Conservation (phyloP, 371 early-diverging fungal genomes). For the Pancytospora philotis region DNA sequence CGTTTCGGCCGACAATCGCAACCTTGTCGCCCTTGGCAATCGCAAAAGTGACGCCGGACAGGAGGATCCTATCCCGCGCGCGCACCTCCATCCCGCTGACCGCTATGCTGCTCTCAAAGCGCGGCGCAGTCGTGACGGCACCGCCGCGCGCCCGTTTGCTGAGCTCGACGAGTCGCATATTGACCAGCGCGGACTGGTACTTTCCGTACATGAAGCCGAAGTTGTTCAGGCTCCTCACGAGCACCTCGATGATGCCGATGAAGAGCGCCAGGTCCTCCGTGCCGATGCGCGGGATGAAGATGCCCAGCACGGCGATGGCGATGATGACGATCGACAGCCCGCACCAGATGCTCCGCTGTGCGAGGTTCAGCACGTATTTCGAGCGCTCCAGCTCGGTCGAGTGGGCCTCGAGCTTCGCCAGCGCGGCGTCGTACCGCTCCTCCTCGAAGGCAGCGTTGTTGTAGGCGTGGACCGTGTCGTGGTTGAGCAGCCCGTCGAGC, state of each 20-base stretch:
- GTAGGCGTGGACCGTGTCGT: constrained; percentile 45
- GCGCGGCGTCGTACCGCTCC: constrained; percentile 31
- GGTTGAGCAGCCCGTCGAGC: constrained; percentile 49
- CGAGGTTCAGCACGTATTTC: constrained; percentile 52
- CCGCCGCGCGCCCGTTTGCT: neutral
- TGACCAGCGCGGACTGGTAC: constrained; percentile 43
- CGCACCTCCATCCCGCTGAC: constrained; percentile 12
- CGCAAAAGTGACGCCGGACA: constrained; percentile 44
- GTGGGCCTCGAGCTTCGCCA: constrained; percentile 28
- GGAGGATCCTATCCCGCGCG: constrained; percentile 15
- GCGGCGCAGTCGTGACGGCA: neutral
- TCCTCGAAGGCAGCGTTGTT: constrained; percentile 43
- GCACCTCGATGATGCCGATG: constrained; percentile 28
- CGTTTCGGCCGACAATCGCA: constrained; percentile 65
- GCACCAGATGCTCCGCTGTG: constrained; percentile 41
- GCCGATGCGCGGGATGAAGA: constrained; percentile 21
- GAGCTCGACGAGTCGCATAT: constrained; percentile 19
- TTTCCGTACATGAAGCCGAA: constrained; percentile 55
- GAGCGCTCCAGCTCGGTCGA: constrained; percentile 29
- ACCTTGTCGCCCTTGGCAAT: constrained; percentile 58
- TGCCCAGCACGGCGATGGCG: constrained; percentile 24
- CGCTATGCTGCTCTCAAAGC: constrained; percentile 24
- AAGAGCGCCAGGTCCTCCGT: constrained; percentile 31
- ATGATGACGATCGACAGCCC: constrained; percentile 30
- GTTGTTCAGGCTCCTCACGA: constrained; percentile 33